Conservation (phyloP, 2,329 filamentous ascomycete genomes). For the Coleophoma crateriformis region DNA sequence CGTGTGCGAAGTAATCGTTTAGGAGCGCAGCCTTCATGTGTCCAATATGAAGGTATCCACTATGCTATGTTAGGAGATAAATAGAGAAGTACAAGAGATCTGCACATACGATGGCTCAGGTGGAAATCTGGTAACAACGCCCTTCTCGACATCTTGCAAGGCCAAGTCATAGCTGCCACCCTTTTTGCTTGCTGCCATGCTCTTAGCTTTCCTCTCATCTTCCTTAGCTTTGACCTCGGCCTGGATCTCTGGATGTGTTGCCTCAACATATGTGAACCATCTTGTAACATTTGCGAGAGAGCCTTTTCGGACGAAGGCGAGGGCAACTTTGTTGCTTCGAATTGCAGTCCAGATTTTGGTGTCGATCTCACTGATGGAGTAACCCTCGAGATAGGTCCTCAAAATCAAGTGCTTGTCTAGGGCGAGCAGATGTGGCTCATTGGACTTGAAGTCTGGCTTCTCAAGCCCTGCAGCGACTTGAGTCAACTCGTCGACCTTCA, state of each 20-base stretch:
- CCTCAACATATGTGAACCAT: conserved; percentile 86
- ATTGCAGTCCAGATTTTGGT: conserved; percentile 78
- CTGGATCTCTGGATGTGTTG: conserved; percentile 71
- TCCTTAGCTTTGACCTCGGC: conserved; percentile 65
- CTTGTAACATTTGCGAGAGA: conserved; percentile 70
- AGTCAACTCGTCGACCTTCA: conserved; percentile 53
- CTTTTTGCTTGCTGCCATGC: conserved; percentile 63
- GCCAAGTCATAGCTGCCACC: conserved; percentile 87
- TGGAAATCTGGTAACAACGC: conserved; percentile 87
- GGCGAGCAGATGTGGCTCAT: conserved; percentile 67
- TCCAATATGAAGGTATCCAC: conserved; percentile 87
- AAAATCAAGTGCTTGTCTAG: conserved; percentile 86
- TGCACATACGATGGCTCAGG: conserved; percentile 78
- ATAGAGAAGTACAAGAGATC: not conserved
- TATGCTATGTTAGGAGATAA: conserved; percentile 12
- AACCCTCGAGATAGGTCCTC: conserved; percentile 80
- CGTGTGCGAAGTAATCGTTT: conserved; percentile 95
- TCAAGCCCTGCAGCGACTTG: conserved; percentile 44
- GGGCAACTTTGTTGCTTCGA: conserved; percentile 77
- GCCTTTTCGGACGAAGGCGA: conserved; percentile 75
- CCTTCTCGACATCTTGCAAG: conserved; percentile 77
- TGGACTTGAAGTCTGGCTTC: conserved; percentile 72
- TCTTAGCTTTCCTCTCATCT: conserved; percentile 63
- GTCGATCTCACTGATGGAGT: conserved; percentile 71
- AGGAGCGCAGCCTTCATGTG: conserved; percentile 91